These are phyloP conservation scores for Ceratobasidium sp. DNA, from an alignment of 1,284 basidiomycete species.

Conservation along the genomic window DNA sequence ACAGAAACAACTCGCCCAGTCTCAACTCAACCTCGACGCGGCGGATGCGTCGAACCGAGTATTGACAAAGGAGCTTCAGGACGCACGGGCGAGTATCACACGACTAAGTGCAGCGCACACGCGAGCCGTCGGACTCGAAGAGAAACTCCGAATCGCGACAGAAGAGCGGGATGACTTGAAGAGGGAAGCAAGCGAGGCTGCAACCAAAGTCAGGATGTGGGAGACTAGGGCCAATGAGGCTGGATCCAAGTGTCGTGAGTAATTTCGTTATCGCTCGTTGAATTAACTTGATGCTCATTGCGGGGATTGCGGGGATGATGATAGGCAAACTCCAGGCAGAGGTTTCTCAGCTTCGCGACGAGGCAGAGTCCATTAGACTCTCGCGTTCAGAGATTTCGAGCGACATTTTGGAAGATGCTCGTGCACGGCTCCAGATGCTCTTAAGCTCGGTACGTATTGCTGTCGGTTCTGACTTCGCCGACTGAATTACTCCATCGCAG, in stretches of 20 bases:
- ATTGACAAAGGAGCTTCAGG: conserved; percentile 77
- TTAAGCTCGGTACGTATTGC: conserved; percentile 52
- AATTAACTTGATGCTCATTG: neutral
- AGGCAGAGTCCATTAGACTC: conserved; percentile 69
- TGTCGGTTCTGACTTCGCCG: too few species aligned
- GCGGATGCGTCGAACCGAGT: conserved; percentile 80
- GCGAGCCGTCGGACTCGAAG: conserved; percentile 73
- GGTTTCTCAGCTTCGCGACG: conserved; percentile 61
- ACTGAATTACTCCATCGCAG: neutral
- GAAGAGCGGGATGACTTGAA: conserved; percentile 85
- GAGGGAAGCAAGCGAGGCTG: conserved; percentile 81
- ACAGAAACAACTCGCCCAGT: conserved; percentile 75
- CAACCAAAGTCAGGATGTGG: conserved; percentile 71
- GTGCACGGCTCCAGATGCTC: conserved; percentile 67
- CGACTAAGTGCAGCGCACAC: conserved; percentile 73
- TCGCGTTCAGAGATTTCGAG: conserved; percentile 72
- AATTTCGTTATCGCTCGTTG: neutral
- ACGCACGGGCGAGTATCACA: conserved; percentile 72
- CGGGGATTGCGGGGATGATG: neutral
- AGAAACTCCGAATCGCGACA: conserved; percentile 63
- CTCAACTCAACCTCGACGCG: conserved; percentile 82
- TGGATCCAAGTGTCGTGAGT: conserved; percentile 63
- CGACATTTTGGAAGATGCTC: conserved; percentile 74
- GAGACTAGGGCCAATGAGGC: conserved; percentile 69
- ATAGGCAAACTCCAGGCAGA: conserved; percentile 78